Base-by-base conservation (phyloP, 1,284 basidiomycete genomes). In the Ceraceosorus guamensis region DNA sequence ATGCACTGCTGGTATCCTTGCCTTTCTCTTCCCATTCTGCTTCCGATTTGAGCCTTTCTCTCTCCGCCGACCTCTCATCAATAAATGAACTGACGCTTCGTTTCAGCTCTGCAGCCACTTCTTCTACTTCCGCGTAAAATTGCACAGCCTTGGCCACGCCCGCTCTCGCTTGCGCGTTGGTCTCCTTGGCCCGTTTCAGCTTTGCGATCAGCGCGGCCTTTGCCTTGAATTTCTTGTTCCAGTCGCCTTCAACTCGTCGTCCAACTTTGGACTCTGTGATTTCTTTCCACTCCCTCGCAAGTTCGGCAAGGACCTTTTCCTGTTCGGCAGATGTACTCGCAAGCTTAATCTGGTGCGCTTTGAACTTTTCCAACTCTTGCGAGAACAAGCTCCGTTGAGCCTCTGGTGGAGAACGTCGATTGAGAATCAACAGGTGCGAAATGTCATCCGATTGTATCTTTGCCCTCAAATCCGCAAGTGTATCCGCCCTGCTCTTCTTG, bases 391-490 rank as follows among this genome's bases (percentile, higher is more conserved):
- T 81, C 0, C 88, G 83, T 0, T 88, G 86, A 66, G 97, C 91
- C 4, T 88, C 86, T 41, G 85, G 84, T 31, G 84, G 83, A 60
- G 90, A 87, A 6, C 91, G 86, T 13, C 90, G 85, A 73, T 96
- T 95, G 52, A 97, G 83, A 2, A 98, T 83, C 0, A 98, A 83
- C 0, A 96, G 81, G 73, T 95, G 91, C 0, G 92, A 97, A 7
- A 98, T 93, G 69, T 98, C 95, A 77, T 98, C 95, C 33, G 82
- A 82, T 83, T 96, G 95, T 48, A 97, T 84, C 89, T 89, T 91
- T 48, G 95, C 90, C 76, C 97, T 97, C 49, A 98, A 80, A 74
- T 97, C 91, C 73, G 88, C 89, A 48, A 98, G 79, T 0, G 91
- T 85, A 60, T 91, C 88, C 18, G 82, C 83, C 41, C 93, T 81